These are phyloP conservation scores for Chaetomium olivaceum DNA, from an alignment of 2,329 filamentous ascomycete species.

Conservation along the genomic window DNA sequence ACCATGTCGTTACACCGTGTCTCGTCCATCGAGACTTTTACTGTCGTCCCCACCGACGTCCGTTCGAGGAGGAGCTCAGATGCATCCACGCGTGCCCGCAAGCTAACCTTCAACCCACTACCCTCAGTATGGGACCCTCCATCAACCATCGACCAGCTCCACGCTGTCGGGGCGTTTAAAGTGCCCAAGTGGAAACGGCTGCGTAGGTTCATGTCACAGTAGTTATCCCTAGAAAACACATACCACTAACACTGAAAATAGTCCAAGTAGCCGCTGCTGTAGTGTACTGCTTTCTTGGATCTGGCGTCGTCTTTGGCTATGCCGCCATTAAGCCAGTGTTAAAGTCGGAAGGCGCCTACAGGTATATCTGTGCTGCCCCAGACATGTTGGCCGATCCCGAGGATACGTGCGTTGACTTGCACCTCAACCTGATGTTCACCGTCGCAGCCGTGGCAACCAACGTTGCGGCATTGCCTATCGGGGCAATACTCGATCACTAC, in stretches of 20 bases:
- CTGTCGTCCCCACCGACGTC: conserved; percentile 43
- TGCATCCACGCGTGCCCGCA: conserved; percentile 51
- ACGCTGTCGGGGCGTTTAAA: conserved; percentile 55
- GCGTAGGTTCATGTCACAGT: conserved; percentile 40
- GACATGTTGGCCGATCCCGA: conserved; percentile 29
- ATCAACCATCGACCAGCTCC: conserved; percentile 44
- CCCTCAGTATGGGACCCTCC: conserved; percentile 54
- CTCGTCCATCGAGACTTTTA: conserved; percentile 55
- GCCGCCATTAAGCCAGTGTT: conserved; percentile 81
- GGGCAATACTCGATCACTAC: conserved; percentile 78
- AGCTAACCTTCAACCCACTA: conserved; percentile 56
- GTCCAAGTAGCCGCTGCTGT: conserved; percentile 44
- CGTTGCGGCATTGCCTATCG: conserved; percentile 80
- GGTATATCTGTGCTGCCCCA: conserved; percentile 55
- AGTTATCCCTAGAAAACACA: background rate
- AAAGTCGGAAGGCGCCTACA: conserved; percentile 71
- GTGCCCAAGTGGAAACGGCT: conserved; percentile 56
- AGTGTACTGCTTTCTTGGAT: conserved; percentile 56
- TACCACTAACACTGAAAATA: conserved; percentile 27
- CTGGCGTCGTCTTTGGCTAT: conserved; percentile 81
- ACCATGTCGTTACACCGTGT: conserved; percentile 56
- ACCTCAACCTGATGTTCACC: conserved; percentile 90
- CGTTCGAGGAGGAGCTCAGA: conserved; percentile 47
- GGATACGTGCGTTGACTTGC: conserved; percentile 56
- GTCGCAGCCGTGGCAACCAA: conserved; percentile 86